Evolutionary conservation across 805 yeast species (phyloP), one percentile per base, ranked within the genome.

Genomic region (Blastobotrys attinorum): DNA sequence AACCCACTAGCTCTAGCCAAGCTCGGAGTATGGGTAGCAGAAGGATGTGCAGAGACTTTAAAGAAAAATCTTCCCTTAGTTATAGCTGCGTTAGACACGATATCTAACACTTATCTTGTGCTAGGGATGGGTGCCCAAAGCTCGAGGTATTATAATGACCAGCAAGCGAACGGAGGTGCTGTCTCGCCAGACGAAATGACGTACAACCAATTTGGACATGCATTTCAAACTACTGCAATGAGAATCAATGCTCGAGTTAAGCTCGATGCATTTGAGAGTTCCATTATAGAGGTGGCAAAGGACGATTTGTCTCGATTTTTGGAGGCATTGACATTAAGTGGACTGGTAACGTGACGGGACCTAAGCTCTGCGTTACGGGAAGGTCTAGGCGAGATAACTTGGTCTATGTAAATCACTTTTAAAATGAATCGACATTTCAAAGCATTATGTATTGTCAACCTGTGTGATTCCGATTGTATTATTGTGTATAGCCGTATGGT

Each of bases 201-300:
- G 5, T 65, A 81, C 40, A 90, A 92, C 59, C 81, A 86, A 5
- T 92, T 92, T 58, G 89, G 96, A 37, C 76, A 82, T 46, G 95
- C 95, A 29, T 92, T 92, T 62, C 96, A 87, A 61, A 83, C 81
- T 51, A 85, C 89, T 22, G 92, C 97, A 1, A 72, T 71, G 37
- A 76, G 76, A 17, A 83, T 95, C 4, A 90, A 88, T 34, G 96
- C 97, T 2, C 79, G 83, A 53, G 88, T 88, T 16, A 74, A 90
- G 55, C 83, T 92, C 49, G 97, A 92, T 61, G 87, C 95, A 57
- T 92, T 92, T 64, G 97, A 92, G 60, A 84, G 95, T 50, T 79
- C 97, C 2, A 85, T 92, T 18, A 87, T 92, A 36, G 97, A 92
- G 64, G 80, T 92, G 35, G 67, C 86, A 47, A 82, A 80, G 57